These are phyloP conservation scores for Zizania palustris DNA, from an alignment of 202 grass and related monocot species.

Conservation along the genomic window DNA sequence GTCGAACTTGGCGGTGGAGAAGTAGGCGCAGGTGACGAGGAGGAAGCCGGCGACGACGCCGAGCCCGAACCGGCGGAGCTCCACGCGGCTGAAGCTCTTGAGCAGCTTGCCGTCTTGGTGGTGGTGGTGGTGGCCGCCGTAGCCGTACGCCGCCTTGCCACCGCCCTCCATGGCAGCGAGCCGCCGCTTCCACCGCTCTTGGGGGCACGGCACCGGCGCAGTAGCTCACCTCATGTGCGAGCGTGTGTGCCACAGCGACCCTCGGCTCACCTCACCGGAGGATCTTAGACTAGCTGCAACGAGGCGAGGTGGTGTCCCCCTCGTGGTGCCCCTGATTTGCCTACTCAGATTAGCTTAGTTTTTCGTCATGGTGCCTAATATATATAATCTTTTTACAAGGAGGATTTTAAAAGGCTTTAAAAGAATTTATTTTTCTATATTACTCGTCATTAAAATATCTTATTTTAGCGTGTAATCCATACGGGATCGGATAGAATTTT, in stretches of 20 bases:
- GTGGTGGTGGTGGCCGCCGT: background rate
- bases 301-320: slow-evolving; percentile 12
- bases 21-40: slow-evolving; percentile 68
- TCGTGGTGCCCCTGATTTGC: too few species aligned
- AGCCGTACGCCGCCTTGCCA: slow-evolving; percentile 49
- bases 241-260: background rate
- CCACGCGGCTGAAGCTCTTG: slow-evolving; percentile 61
- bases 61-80: slow-evolving; percentile 56
- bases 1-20: slow-evolving; percentile 71
- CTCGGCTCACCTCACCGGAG: background rate
- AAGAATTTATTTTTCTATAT: too few species aligned
- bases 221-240: slow-evolving; percentile 1
- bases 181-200: background rate
- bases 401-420: too few species aligned
- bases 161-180: slow-evolving; percentile 45
- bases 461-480: too few species aligned
- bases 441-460: too few species aligned
- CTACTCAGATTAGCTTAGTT: too few species aligned
- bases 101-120: slow-evolving; percentile 45
- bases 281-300: too few species aligned
- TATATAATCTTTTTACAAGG: too few species aligned
- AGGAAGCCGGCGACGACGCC: slow-evolving; percentile 66
- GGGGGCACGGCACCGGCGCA: too few species aligned
- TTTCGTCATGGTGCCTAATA: too few species aligned
- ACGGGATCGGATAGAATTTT: too few species aligned